These are phyloP conservation scores for Fusarium sp. DNA, from an alignment of 2,329 filamentous ascomycete genomes.

Conservation along the genomic window DNA sequence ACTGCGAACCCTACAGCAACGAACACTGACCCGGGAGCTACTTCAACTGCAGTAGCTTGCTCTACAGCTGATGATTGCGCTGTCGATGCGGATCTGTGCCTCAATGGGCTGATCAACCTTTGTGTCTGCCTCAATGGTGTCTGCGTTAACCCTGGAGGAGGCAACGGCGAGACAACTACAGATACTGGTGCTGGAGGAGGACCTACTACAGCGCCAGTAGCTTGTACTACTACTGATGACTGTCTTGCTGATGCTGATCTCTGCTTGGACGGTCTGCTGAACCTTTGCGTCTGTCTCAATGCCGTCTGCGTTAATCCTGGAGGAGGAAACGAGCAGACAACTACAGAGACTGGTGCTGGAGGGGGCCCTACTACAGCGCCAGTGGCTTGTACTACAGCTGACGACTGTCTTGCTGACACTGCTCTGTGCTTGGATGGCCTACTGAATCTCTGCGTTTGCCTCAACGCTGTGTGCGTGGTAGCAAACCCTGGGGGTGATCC, in stretches of 20 bases:
- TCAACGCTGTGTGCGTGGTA: neutral
- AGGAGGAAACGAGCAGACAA: neutral
- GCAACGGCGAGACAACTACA: neutral
- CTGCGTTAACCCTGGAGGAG: neutral
- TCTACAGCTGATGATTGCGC: neutral
- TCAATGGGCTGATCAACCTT: neutral
- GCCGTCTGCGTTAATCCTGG: neutral
- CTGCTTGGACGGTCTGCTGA: neutral
- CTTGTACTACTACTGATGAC: neutral
- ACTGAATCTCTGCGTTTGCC: neutral
- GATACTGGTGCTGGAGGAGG: neutral
- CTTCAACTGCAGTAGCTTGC: neutral
- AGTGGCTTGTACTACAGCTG: neutral
- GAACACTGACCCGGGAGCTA: neutral
- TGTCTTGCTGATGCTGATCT: neutral
- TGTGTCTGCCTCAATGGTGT: neutral
- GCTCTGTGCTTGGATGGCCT: neutral
- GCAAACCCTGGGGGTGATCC: neutral
- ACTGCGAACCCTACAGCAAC: neutral
- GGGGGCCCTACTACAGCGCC: neutral
- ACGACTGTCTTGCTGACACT: neutral
- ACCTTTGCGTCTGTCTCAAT: neutral
- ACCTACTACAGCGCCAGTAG: neutral
- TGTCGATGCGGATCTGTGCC: neutral
- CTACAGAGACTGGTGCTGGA: neutral